These are phyloP conservation scores for Tolypocladium tundrense DNA, from an alignment of 2,329 filamentous ascomycete species.

Conservation along the genomic window DNA sequence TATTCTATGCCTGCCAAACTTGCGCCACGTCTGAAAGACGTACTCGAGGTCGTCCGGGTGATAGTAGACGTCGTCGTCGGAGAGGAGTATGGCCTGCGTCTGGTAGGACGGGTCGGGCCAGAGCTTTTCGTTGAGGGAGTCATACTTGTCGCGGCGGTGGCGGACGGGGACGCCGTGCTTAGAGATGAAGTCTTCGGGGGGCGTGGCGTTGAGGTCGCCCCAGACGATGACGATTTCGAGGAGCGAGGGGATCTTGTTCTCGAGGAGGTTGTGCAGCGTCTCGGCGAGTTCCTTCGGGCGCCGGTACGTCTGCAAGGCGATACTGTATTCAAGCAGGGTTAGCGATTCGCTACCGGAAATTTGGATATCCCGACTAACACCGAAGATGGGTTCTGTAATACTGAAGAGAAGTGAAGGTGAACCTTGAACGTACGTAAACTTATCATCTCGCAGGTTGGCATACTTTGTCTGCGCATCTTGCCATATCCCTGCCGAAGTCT, in stretches of 20 bases:
- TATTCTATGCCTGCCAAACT: constrained; percentile 23
- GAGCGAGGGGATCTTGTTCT: constrained; percentile 22
- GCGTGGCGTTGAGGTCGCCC: constrained; percentile 21
- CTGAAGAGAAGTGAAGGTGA: too few relatives aligned
- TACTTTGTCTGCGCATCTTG: constrained; percentile 13
- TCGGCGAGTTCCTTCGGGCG: constrained; percentile 22
- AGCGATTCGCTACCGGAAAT: not conserved
- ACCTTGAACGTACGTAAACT: constrained; percentile 18
- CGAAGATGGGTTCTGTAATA: too few relatives aligned
- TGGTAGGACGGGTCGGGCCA: constrained; percentile 23
- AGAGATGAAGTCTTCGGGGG: constrained; percentile 18
- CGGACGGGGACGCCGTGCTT: constrained; percentile 20
- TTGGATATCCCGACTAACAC: too few relatives aligned
- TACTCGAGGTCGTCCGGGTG: constrained; percentile 26
- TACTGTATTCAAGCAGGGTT: constrained; percentile 11
- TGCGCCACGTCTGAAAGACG: constrained; percentile 28
- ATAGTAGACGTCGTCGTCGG: constrained; percentile 29
- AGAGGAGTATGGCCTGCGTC: constrained; percentile 27
- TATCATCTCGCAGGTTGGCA: constrained; percentile 14
- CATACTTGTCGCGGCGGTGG: constrained; percentile 18
- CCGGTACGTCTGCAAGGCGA: constrained; percentile 25
- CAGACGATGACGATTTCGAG: constrained; percentile 27
- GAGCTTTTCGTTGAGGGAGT: constrained; percentile 28
- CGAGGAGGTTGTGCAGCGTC: constrained; percentile 17
- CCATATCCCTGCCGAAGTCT: too few relatives aligned